These are phyloP conservation scores for Thielaviopsis ethacetica DNA, from an alignment of 2,329 filamentous ascomycete species.

Conservation along the genomic window DNA sequence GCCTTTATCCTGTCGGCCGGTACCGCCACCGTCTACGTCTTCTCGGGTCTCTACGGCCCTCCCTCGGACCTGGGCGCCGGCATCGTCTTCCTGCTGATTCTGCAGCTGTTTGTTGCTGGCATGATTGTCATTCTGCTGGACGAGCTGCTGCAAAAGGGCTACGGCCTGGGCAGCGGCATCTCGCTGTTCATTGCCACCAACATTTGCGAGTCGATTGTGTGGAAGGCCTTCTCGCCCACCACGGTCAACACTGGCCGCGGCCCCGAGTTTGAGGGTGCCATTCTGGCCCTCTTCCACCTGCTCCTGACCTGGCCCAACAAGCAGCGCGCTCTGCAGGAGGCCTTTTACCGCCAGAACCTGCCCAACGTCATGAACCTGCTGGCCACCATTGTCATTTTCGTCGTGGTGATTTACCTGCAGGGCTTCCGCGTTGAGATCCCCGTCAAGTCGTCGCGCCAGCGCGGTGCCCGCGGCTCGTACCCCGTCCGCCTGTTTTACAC, in stretches of 20 bases:
- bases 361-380: slow-evolving; percentile 99
- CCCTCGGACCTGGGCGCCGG: slow-evolving; percentile 93
- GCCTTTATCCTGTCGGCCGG: slow-evolving; percentile 96
- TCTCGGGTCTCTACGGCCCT: slow-evolving; percentile 93
- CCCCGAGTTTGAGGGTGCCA: slow-evolving; percentile 95
- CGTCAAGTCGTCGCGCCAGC: slow-evolving; percentile 97
- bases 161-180: slow-evolving; percentile 95
- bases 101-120: slow-evolving; percentile 93
- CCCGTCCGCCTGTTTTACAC: slow-evolving; percentile 99
- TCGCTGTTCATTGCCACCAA: slow-evolving; percentile 99
- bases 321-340: slow-evolving; percentile 93
- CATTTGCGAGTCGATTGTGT: slow-evolving; percentile 99
- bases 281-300: slow-evolving; percentile 95
- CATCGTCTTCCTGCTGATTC: slow-evolving; percentile 94
- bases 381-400: slow-evolving; percentile 83
- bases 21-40: slow-evolving; percentile 94
- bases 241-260: slow-evolving; percentile 99
- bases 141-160: slow-evolving; percentile 98
- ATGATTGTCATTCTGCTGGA: slow-evolving; percentile 98
- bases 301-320: slow-evolving; percentile 99
- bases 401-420: slow-evolving; percentile 96
- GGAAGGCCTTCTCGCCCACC: slow-evolving; percentile 98
- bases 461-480: slow-evolving; percentile 95
- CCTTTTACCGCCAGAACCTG: slow-evolving; percentile 98
- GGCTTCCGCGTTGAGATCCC: slow-evolving; percentile 99